Evolutionary conservation across 202 grass and related monocot species (phyloP), one percentile per base, ranked within the genome.

Genomic region (Digitaria exilis): DNA sequence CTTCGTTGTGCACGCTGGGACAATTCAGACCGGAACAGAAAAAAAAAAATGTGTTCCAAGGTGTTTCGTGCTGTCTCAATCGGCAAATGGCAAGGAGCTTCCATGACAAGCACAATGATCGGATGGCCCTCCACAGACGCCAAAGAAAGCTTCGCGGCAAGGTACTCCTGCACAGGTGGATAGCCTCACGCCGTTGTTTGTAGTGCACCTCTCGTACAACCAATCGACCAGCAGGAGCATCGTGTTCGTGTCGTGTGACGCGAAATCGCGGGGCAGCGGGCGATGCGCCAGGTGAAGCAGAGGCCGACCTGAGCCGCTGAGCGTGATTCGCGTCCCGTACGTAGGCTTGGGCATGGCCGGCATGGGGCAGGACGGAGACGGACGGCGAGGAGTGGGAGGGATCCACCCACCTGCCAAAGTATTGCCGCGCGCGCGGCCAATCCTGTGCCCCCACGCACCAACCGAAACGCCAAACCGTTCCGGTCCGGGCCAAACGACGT

Each of bases 361-460:
- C 51, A 54, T 54, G 18, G 50, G 50, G 17, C 18, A 1, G 2
- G 52, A 37, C 30, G 62, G 32, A 1, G 15, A 3, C 15, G 19
- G 61, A 19, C 61, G 8, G 34, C 32, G 34, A 22, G 34, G 9
- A 6, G 50, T 1, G 32, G 5, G 6, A 18, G 6, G 2, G 32
- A 52, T 34, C 29, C n/a, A n/a, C n/a, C n/a, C 45, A 73, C 46
- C 75, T 3, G 29, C 60, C 44, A 13, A 79, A 54, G 66, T 39
- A 67, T 66, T 79, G 77, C 77, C 30, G 76, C 19, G 76, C 61
- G 59, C 76, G 44, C 76, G 59, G 60, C 76, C 59, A 78, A 65
- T 59, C 28, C 11, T 29, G 35, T 13, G 43, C 59, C 18, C 42
- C 76, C 76, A 78, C 28, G 29, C 75, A 35, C 72, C 72, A 75